A percentile compares a stretch with the other conserved stretches of the same genome.
Conservation (phyloP, 805 yeast genomes). For the Metschnikowia hibisci region DNA sequence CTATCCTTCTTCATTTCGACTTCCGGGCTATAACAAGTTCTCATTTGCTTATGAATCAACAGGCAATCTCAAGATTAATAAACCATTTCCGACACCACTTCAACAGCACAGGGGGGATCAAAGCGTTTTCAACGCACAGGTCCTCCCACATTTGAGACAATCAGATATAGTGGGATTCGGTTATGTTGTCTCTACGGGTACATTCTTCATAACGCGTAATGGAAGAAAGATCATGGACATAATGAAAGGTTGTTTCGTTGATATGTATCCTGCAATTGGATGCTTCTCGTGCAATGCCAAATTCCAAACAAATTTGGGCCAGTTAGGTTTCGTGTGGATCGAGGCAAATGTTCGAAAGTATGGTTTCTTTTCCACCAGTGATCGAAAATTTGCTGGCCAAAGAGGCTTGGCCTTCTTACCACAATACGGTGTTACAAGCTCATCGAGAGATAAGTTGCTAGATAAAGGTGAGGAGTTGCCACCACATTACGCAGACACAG, state of each 20-base stretch:
- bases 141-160: slow-evolving; percentile 49
- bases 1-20: slow-evolving; percentile 61
- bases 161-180: slow-evolving; percentile 58
- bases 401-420: slow-evolving; percentile 39
- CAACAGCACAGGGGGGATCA: slow-evolving; percentile 41
- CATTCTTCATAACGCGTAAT: slow-evolving; percentile 52
- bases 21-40: slow-evolving; percentile 70
- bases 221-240: slow-evolving; percentile 52
- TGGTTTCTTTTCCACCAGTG: slow-evolving; percentile 51
- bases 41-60: slow-evolving; percentile 71
- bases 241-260: slow-evolving; percentile 45
- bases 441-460: slow-evolving; percentile 47
- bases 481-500: slow-evolving; percentile 63
- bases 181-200: slow-evolving; percentile 44
- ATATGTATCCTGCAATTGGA: slow-evolving; percentile 54
- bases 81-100: slow-evolving; percentile 51
- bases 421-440: slow-evolving; percentile 27
- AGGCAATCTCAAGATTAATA: slow-evolving; percentile 64
- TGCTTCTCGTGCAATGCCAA: slow-evolving; percentile 42
- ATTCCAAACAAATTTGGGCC: slow-evolving; percentile 43
- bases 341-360: slow-evolving; percentile 52
- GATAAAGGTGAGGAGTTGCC: slow-evolving; percentile 74
- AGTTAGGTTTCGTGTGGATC: slow-evolving; percentile 45
- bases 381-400: slow-evolving; percentile 35
- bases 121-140: slow-evolving; percentile 41